phyloP scores from a whole-genome alignment of 257 asterid species.

The Salvia rosmarinus region DNA sequence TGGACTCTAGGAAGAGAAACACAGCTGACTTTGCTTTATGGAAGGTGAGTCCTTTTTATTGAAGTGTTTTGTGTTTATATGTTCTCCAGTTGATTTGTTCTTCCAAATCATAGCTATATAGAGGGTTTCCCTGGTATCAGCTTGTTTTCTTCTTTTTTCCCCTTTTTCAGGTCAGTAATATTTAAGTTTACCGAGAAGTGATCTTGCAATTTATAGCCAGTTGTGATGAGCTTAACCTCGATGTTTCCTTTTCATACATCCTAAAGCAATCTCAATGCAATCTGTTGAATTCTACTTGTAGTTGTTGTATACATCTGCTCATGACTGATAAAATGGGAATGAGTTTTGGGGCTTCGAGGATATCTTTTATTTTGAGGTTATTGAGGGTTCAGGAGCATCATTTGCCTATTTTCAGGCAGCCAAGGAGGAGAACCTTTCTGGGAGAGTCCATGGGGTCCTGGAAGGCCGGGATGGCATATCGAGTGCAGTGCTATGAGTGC shows the following conservation, averaged over 20 bases:
- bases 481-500: slow-evolving; percentile 99
- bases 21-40: slow-evolving; percentile 98
- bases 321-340: slow-evolving; percentile 25
- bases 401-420: slow-evolving; percentile 69
- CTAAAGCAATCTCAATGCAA: too few species aligned
- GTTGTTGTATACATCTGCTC: too few species aligned
- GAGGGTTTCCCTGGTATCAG: too few species aligned
- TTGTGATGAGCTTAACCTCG: too few species aligned
- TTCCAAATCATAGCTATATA: too few species aligned
- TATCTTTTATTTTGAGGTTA: neutral
- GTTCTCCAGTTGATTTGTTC: neutral
- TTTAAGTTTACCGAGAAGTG: too few species aligned
- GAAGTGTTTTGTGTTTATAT: slow-evolving; percentile 12
- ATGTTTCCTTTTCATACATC: too few species aligned
- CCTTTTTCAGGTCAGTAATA: too few species aligned
- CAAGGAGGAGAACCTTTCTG: slow-evolving; percentile 94
- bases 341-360: neutral
- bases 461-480: slow-evolving; percentile 99
- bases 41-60: slow-evolving; percentile 65
- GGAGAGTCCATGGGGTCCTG: slow-evolving; percentile 99
- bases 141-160: too few species aligned
- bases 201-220: too few species aligned
- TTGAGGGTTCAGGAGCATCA: slow-evolving; percentile 9
- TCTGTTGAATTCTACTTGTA: too few species aligned
- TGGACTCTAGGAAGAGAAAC: slow-evolving; percentile 85